Base-by-base conservation (phyloP, 495 filamentous ascomycete species). In the Aspergillus diversus region DNA sequence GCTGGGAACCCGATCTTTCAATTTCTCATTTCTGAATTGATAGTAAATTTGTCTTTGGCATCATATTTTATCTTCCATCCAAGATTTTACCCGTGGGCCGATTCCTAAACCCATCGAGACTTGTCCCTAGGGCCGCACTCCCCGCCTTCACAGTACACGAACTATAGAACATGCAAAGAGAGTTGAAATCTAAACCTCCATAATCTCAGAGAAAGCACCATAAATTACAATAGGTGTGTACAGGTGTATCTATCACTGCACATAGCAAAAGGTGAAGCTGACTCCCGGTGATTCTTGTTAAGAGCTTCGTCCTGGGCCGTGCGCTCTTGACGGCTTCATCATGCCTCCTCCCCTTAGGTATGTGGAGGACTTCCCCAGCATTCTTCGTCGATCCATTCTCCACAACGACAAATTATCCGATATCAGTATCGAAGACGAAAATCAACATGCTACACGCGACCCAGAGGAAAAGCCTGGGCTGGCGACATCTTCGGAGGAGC, bases 241-340 rank as follows among this genome's bases (percentile, higher is more conserved):
- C 12, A 6, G 8, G 11, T 11, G 4, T 4, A 27, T 31, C 5
- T 17, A 8, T 11, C 6, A 27, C 6, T 17, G 15, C 2, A 21
- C 2, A 21, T 16, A 5, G 17, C 16, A 7, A 7, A 21, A 17
- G 0, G 13, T 50, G 11, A 50, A n/a, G 11, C 21, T 27, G 27
- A 50, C 47, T 27, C 1, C 11, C 47, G 5, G 2, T 6, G 4
- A 43, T 43, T 48, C 33, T 60, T 61, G 37, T 46, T 7, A 17
- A 70, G 71, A 70, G 69, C 67, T 61, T 53, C 57, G 77, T 78
- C 75, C 72, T 70, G 77, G 74, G 75, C 77, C 61, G 17, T 43
- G 66, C 66, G 77, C 77, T 80, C 74, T 76, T 64, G 77, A 71
- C 77, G 65, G 37, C 71, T 71, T 67, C 60, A 8, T 49, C 17